A percentile compares a stretch with the other conserved stretches of the same genome.
Evolutionary conservation across 176 grass and related monocot species (phyloP).

Genomic region (Puya raimondii): DNA sequence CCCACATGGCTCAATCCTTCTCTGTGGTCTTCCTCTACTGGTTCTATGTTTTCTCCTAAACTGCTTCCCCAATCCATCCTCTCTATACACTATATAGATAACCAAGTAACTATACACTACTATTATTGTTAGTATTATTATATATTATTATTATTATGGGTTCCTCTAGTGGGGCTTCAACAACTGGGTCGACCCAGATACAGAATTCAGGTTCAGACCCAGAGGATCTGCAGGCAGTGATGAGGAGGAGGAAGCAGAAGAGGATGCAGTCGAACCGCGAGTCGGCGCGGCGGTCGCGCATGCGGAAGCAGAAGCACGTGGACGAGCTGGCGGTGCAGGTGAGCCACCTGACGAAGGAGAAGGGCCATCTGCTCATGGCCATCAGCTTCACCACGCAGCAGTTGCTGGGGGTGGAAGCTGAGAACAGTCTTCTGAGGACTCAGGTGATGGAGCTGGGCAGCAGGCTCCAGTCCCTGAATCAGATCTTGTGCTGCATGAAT

Average conservation of each 20-base stretch:
- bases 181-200: constrained; percentile 20
- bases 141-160: constrained; percentile 36
- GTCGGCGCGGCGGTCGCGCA: constrained; percentile 73
- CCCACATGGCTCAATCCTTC: constrained; percentile 97
- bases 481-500: constrained; percentile 61
- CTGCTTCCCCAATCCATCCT: constrained; percentile 9
- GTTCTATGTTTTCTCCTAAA: constrained; percentile 99
- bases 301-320: constrained; percentile 90
- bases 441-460: constrained; percentile 59
- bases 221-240: constrained; percentile 48
- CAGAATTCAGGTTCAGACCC: constrained; percentile 24
- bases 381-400: constrained; percentile 54
- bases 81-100: not conserved
- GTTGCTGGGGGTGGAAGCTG: constrained; percentile 52
- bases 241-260: constrained; percentile 64
- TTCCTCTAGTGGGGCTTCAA: constrained; percentile 53
- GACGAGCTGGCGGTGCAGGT: constrained; percentile 67
- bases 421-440: constrained; percentile 84
- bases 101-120: not conserved
- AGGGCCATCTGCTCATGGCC: constrained; percentile 44
- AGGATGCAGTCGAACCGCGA: constrained; percentile 91
- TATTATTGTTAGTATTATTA: not conserved
- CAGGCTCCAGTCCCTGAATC: constrained; percentile 57
- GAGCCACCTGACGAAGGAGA: constrained; percentile 59
- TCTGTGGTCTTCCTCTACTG: constrained; percentile 99